Evolutionary conservation across 768 basidiomycete species (phyloP), one percentile per base, ranked within the genome.

Genomic region (Filobasidium floriforme): DNA sequence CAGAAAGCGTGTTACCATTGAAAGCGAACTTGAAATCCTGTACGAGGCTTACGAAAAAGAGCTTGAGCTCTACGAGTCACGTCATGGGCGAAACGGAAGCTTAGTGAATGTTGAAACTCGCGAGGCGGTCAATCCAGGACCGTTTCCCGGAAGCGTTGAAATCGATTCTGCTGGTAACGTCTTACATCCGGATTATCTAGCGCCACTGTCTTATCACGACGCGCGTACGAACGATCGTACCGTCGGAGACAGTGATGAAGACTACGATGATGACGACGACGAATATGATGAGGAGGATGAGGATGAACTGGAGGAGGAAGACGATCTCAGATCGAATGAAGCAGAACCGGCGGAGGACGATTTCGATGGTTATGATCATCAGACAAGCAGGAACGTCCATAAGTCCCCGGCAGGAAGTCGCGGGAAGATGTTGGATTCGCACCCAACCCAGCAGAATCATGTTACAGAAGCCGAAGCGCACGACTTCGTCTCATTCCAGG

Each of bases 41-140:
- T 99, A 99, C 86, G 94, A 97, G 85, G 92, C 93, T 83, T 99
- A 98, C 85, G 98, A 97, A 86, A 91, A 96, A 80, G 94, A 98
- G 85, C 88, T 99, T 83, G 91, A 96, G 85, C 88, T 89, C 83
- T 98, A 98, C 86, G 96, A 93, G 81, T 89, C 90, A 81, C 73
- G 78, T 14, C 60, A 66, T 37, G 54, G 59, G 59, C 55, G 57
- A 4, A 15, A 49, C 46, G 18, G 22, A 22, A 15, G 15, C 22
- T 22, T 49, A 18, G 46, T 22, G 5, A 22, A 49, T 18, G 18
- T 2, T 22, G 46, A 49, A 2, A 15, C 2, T 12, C 15, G 22
- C 46, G 18, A 49, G 4, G 40, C 62, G 55, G 90, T 89, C 54
- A 94, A 94, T 15, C 93, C 96, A 9, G 94, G 96, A 32, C 96